A percentile compares a stretch with the other conserved stretches of the same genome.
Evolutionary conservation across 441 rosid genomes (phyloP).

Genomic region (Populus hybrid): DNA sequence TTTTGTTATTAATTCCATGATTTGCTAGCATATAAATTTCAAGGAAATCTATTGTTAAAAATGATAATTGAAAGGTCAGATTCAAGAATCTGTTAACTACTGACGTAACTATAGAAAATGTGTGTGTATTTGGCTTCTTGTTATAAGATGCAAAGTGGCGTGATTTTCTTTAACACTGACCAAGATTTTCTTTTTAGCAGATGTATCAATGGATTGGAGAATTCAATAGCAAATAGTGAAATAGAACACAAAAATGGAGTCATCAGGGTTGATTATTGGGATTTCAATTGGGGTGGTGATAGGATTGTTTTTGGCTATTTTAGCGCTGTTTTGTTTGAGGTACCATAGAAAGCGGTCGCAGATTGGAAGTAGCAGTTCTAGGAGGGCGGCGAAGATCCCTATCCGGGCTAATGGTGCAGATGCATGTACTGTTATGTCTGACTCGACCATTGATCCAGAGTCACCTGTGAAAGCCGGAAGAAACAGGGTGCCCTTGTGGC

Average conservation of each 20-base stretch:
- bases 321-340: conserved; percentile 55
- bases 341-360: conserved; percentile 81
- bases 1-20: neutral
- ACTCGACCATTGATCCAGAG: conserved; percentile 77
- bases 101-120: neutral
- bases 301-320: conserved; percentile 73
- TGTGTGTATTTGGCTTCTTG: conserved; percentile 17
- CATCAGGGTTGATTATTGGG: conserved; percentile 83
- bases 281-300: conserved; percentile 88
- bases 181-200: conserved; percentile 29
- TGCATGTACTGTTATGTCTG: conserved; percentile 67
- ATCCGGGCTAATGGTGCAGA: conserved; percentile 79
- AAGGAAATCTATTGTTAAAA: neutral
- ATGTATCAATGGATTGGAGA: conserved; percentile 38
- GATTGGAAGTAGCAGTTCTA: conserved; percentile 79
- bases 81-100: neutral
- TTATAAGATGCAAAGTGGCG: neutral
- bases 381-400: conserved; percentile 74
- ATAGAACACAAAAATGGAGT: conserved; percentile 49
- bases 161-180: neutral
- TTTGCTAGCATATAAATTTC: neutral
- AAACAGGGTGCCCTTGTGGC: conserved; percentile 63
- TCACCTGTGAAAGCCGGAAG: conserved; percentile 73
- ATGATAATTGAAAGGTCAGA: neutral
- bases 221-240: conserved; percentile 26